Conservation (phyloP, 2,329 filamentous ascomycete species). For the Paraphoma chrysanthemicola region DNA sequence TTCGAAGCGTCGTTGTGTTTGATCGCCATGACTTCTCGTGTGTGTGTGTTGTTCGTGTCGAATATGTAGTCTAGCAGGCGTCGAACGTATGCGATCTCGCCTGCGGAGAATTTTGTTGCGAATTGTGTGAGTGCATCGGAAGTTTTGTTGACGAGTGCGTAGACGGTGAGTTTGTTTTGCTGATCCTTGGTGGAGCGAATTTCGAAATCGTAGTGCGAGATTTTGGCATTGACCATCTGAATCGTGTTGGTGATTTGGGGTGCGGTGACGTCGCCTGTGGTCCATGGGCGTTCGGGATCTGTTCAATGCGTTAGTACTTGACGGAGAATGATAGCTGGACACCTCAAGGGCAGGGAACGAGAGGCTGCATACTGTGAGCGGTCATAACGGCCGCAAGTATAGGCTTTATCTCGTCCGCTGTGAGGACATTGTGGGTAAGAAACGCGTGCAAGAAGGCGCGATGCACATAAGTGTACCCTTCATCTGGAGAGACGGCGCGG, state of each 20-base stretch:
- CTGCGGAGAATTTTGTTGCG: constrained; percentile 78
- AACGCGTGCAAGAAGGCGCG: constrained; percentile 92
- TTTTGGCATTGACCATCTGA: constrained; percentile 70
- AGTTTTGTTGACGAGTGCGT: constrained; percentile 85
- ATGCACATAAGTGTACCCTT: constrained; percentile 63
- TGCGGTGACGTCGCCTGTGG: constrained; percentile 69
- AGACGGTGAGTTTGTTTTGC: constrained; percentile 68
- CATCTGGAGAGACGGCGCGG: constrained; percentile 15
- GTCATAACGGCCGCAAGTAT: constrained; percentile 78
- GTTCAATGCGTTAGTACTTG: constrained; percentile 6
- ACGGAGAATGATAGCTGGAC: background rate
- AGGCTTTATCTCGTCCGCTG: constrained; percentile 73
- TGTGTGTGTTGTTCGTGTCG: constrained; percentile 79
- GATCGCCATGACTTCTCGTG: constrained; percentile 84
- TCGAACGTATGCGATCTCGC: constrained; percentile 91
- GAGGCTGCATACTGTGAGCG: constrained; percentile 54
- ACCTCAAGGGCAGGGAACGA: too few relatives aligned
- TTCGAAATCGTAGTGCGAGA: constrained; percentile 85
- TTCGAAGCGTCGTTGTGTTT: constrained; percentile 80
- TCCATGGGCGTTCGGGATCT: constrained; percentile 54
- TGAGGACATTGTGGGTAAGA: constrained; percentile 78
- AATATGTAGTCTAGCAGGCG: constrained; percentile 91
- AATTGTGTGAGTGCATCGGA: constrained; percentile 86
- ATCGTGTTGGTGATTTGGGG: constrained; percentile 74
- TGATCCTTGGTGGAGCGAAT: constrained; percentile 80